These are phyloP conservation scores for Paxillus rubicundulus DNA, from an alignment of 768 basidiomycete species.

Conservation along the genomic window DNA sequence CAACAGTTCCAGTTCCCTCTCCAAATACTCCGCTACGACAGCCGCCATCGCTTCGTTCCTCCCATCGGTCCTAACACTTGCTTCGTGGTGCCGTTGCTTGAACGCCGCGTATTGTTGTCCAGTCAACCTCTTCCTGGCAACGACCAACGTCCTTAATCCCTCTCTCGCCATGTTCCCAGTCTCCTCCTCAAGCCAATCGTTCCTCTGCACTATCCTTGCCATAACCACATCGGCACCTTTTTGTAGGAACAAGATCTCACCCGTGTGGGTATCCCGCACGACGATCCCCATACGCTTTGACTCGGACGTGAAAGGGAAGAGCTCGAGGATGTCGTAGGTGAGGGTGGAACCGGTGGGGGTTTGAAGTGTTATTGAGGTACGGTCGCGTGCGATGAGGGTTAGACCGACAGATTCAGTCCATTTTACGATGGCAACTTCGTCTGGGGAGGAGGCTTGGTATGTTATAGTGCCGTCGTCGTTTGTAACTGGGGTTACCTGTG, in stretches of 20 bases:
- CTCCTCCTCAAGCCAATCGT: slow-evolving; percentile 99
- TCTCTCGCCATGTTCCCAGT: slow-evolving; percentile 98
- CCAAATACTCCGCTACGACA: slow-evolving; percentile 75
- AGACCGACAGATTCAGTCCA: slow-evolving; percentile 97
- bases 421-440: slow-evolving; percentile 97
- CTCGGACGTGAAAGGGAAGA: slow-evolving; percentile 98
- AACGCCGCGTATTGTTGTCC: slow-evolving; percentile 71
- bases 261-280: slow-evolving; percentile 71
- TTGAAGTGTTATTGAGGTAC: slow-evolving; percentile 83
- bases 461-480: slow-evolving; percentile 95
- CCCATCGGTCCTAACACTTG: slow-evolving; percentile 75
- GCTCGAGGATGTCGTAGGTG: slow-evolving; percentile 82
- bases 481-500: slow-evolving; percentile 91
- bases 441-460: slow-evolving; percentile 98
- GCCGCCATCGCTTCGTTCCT: slow-evolving; percentile 77
- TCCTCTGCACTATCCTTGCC: slow-evolving; percentile 89
- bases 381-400: slow-evolving; percentile 84
- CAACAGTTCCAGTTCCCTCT: slow-evolving; percentile 86
- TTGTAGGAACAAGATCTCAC: slow-evolving; percentile 87
- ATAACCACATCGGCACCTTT: slow-evolving; percentile 99
- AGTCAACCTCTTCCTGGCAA: slow-evolving; percentile 77
- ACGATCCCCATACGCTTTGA: slow-evolving; percentile 99
- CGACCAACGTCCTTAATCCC: slow-evolving; percentile 89
- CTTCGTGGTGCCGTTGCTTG: slow-evolving; percentile 66
- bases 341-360: slow-evolving; percentile 63